These are phyloP conservation scores for Nadsonia commutata DNA, from an alignment of 1,139 yeast genomes.

Conservation along the genomic window DNA sequence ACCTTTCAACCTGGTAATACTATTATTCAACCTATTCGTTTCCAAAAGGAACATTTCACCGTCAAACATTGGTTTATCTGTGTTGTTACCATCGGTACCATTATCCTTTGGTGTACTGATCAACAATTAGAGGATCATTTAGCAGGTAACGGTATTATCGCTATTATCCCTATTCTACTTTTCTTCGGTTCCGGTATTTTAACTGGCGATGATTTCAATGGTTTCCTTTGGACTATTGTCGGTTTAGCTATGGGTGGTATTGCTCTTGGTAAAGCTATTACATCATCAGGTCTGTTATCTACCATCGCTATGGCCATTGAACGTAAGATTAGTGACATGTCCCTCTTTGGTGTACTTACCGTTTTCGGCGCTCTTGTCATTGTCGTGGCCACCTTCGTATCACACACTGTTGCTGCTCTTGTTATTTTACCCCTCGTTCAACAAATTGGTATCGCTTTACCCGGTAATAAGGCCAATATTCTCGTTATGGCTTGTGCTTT, in stretches of 20 bases:
- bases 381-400: conserved; percentile 81
- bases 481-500: conserved; percentile 75
- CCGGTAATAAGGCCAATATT: conserved; percentile 52
- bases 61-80: conserved; percentile 59
- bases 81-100: conserved; percentile 52
- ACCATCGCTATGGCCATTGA: conserved; percentile 65
- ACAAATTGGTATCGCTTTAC: conserved; percentile 65
- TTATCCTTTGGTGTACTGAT: conserved; percentile 74
- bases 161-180: conserved; percentile 67
- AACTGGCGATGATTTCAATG: conserved; percentile 76
- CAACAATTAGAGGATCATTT: conserved; percentile 50
- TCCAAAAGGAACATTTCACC: conserved; percentile 49
- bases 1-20: conserved; percentile 50
- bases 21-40: conserved; percentile 46
- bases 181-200: conserved; percentile 81
- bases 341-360: conserved; percentile 53
- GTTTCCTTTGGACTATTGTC: conserved; percentile 87
- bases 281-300: conserved; percentile 71
- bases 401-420: conserved; percentile 91
- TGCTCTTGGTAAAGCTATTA: conserved; percentile 82
- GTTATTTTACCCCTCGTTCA: conserved; percentile 79
- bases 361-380: conserved; percentile 68
- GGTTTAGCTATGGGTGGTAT: conserved; percentile 94
- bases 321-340: conserved; percentile 36
- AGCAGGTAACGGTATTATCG: conserved; percentile 85